These are phyloP conservation scores for Hypoxylon fuscum DNA, from an alignment of 495 filamentous ascomycete genomes.

Conservation along the genomic window DNA sequence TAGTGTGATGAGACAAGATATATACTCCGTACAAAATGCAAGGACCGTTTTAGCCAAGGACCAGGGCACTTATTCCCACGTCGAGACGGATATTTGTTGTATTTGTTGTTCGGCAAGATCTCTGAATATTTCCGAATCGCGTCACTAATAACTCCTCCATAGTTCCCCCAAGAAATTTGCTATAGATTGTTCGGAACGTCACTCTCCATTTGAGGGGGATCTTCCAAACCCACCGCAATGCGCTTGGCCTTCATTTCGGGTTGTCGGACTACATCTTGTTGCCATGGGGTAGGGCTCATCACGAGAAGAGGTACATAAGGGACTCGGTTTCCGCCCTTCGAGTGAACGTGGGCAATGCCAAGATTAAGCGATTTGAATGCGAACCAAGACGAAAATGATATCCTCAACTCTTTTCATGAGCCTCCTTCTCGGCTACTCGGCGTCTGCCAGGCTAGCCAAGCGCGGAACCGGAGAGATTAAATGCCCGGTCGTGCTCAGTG, in stretches of 20 bases:
- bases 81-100: too few relatives aligned
- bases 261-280: slow-evolving; percentile 14
- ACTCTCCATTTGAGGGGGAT: slow-evolving; percentile 31
- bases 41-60: slow-evolving; percentile 35
- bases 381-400: slow-evolving; percentile 33
- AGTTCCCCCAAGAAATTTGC: slow-evolving; percentile 22
- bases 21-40: slow-evolving; percentile 14
- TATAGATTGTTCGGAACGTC: slow-evolving; percentile 41
- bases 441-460: slow-evolving; percentile 23
- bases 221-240: slow-evolving; percentile 31
- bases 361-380: background rate
- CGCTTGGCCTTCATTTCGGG: slow-evolving; percentile 11
- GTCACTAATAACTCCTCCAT: slow-evolving; percentile 19
- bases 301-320: slow-evolving; percentile 14
- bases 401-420: slow-evolving; percentile 32
- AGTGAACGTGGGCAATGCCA: background rate
- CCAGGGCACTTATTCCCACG: background rate
- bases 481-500: slow-evolving; percentile 58
- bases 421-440: slow-evolving; percentile 33
- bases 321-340: background rate
- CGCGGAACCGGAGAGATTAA: slow-evolving; percentile 46
- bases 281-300: background rate
- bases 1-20: slow-evolving; percentile 29
- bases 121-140: slow-evolving; percentile 33
- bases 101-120: slow-evolving; percentile 30